These are phyloP conservation scores for Rhizopogon rudus DNA, from an alignment of 768 basidiomycete genomes.

Conservation along the genomic window DNA sequence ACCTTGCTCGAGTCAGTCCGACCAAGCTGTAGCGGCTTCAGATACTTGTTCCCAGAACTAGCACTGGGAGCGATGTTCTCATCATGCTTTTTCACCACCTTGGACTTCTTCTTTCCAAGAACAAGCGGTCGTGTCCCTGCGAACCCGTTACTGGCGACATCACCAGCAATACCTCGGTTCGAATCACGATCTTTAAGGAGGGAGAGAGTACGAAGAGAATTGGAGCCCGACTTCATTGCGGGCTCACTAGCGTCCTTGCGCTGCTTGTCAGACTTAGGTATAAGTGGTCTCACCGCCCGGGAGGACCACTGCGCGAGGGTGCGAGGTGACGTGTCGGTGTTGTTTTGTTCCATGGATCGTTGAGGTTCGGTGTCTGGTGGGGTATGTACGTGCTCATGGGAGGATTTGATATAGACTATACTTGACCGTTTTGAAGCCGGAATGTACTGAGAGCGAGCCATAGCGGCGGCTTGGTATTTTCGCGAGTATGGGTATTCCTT, in stretches of 20 bases:
- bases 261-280: conserved; percentile 47
- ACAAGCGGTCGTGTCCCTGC: conserved; percentile 48
- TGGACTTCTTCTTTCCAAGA: conserved; percentile 50
- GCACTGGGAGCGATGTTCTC: conserved; percentile 30
- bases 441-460: conserved; percentile 11
- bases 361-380: not conserved
- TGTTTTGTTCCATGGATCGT: not conserved
- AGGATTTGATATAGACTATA: conserved; percentile 60
- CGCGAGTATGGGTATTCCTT: conserved; percentile 12
- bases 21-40: conserved; percentile 57
- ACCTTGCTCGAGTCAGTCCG: conserved; percentile 61
- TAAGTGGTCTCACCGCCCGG: conserved; percentile 47
- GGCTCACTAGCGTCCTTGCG: conserved; percentile 28
- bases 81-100: conserved; percentile 26
- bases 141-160: conserved; percentile 6
- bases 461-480: conserved; percentile 15
- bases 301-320: conserved; percentile 43
- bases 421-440: conserved; percentile 44
- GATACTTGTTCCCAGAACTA: conserved; percentile 36
- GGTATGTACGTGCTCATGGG: conserved; percentile 31
- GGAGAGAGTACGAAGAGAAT: conserved; percentile 52
- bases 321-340: conserved; percentile 16
- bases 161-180: conserved; percentile 25
- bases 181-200: conserved; percentile 57
- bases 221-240: conserved; percentile 31